phyloP scores from a whole-genome alignment of 2,329 filamentous ascomycete species.

The Elsinoe fawcettii region DNA sequence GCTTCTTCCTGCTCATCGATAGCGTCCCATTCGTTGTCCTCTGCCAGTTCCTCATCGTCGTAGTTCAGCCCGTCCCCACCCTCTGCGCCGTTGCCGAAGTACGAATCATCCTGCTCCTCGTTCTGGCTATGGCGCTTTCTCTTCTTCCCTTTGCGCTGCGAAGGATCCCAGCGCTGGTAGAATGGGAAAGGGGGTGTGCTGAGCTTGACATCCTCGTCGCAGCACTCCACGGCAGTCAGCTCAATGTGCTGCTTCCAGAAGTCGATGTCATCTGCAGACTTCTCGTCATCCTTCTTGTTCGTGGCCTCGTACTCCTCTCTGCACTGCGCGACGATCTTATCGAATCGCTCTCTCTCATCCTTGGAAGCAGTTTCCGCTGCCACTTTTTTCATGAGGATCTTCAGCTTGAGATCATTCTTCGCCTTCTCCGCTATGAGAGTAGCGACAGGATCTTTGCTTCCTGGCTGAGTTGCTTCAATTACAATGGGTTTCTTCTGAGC shows the following conservation, averaged over 20 bases:
- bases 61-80: constrained; percentile 33
- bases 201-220: constrained; percentile 58
- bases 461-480: constrained; percentile 17
- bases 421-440: neutral
- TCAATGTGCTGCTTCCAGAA: constrained; percentile 68
- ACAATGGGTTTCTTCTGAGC: constrained; percentile 13
- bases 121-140: constrained; percentile 37
- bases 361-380: constrained; percentile 19
- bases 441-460: constrained; percentile 27
- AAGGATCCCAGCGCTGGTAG: constrained; percentile 72
- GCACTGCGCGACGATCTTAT: constrained; percentile 11
- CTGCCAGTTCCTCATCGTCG: constrained; percentile 33
- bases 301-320: constrained; percentile 17
- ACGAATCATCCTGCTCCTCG: constrained; percentile 27
- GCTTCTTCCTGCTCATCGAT: constrained; percentile 27
- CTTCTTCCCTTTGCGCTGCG: constrained; percentile 47
- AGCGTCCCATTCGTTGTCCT: constrained; percentile 19
- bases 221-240: constrained; percentile 77
- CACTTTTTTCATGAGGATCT: constrained; percentile 2
- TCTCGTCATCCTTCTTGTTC: constrained; percentile 25
- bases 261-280: constrained; percentile 44
- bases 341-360: constrained; percentile 20
- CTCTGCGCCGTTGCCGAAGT: constrained; percentile 28
- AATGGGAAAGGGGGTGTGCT: constrained; percentile 83
- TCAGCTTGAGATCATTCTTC: constrained; percentile 5